Evolutionary conservation across 140 eudicot genomes (phyloP).

Genomic region (Stevia rebaudiana): DNA sequence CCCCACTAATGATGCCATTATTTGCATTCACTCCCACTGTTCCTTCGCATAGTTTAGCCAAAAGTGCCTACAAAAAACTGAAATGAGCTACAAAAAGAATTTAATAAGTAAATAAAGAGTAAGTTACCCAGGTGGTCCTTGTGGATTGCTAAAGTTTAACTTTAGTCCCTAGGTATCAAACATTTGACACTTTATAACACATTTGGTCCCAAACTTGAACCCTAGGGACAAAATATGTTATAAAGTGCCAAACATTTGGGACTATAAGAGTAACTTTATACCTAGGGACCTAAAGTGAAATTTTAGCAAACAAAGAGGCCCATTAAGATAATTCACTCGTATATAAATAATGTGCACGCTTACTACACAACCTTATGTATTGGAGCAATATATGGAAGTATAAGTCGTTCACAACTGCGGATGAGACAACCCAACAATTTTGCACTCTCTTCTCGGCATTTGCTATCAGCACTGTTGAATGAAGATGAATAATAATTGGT

Average conservation of each 20-base stretch:
- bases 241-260: no score
- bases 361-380: conserved; percentile 77
- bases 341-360: conserved; percentile 14
- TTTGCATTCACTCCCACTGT: conserved; percentile 78
- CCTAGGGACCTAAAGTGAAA: no score
- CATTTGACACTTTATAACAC: no score
- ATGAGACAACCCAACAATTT: conserved; percentile 90
- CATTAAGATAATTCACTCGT: no score
- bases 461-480: conserved; percentile 74
- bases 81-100: conserved; percentile 16
- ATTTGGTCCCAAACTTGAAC: no score
- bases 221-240: no score
- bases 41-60: conserved; percentile 85
- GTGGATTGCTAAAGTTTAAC: no score
- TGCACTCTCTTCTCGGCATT: conserved; percentile 98
- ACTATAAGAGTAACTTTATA: no score
- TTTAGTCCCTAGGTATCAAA: no score
- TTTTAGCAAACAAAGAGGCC: no score
- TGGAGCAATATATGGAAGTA: conserved; percentile 93
- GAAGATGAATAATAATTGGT: conserved; percentile 11
- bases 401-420: conserved; percentile 91
- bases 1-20: conserved; percentile 83
- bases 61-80: conserved; percentile 62
- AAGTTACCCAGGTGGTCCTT: no score
- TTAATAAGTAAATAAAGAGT: background rate